Evolutionary conservation across 78 protist genomes (phyloP), one percentile per base, ranked within the genome.

Genomic region (Dictyostelium purpureum): DNA sequence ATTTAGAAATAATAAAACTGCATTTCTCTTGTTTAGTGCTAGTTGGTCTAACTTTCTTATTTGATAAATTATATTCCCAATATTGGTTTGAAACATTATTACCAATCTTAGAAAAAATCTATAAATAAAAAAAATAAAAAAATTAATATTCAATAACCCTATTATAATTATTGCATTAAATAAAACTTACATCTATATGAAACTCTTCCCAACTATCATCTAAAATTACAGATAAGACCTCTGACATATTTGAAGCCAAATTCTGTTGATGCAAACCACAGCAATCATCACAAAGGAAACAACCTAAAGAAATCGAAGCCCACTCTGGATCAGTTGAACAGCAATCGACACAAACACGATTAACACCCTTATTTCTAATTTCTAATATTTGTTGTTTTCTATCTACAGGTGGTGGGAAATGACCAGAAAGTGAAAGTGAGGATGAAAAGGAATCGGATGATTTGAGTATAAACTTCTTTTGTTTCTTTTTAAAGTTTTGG

Each of bases 241-340:
- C 88, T n/a, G 88, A 79, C 74, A 63, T 63, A 31, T 63, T 63
- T 79, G 35, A 45, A 49, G 45, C 63, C 10, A 79, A 51, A 18
- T 26, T 42, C 12, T 45, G 26, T 47, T 79, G 88, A 79, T 79
- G 88, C 11, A 79, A 45, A 19, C 52, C 56, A 24, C 88, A 79
- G 33, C 88, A 79, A 35, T 49, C 52, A 21, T 79, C 88, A 79
- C 88, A 79, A 14, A 79, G 19, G 28, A 79, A 79, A 65, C 74
- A 59, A 45, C 88, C 88, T 2, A 79, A 35, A n/a, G 88, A 79
- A 0, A 79, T 59, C n/a, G 88, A 79, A 6, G 66, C 74, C 88
- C 88, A 79, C 65, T 79, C 88, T 18, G 88, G 88, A 45, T 79
- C 88, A 11, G 33, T 18, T 26, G 74, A 31, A 65, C 38, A 38